Evolutionary conservation across 1,139 yeast genomes (phyloP).

Genomic region (Zygosaccharomyces pseudobailii): DNA sequence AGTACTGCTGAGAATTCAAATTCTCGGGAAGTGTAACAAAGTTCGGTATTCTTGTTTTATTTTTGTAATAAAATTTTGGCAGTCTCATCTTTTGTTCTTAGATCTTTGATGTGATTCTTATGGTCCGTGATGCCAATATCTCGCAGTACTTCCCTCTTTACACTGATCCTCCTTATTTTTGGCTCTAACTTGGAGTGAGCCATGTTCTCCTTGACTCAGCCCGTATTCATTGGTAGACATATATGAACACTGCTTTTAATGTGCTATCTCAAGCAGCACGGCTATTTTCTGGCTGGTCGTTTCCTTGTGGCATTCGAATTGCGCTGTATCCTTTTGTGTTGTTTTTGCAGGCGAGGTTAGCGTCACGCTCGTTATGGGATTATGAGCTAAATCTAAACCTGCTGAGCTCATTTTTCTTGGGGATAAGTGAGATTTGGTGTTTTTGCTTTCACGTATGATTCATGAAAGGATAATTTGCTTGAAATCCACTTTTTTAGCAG

Average conservation of each 20-base stretch:
- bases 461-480: neutral
- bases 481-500: neutral
- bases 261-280: neutral
- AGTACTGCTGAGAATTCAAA: neutral
- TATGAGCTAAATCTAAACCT: neutral
- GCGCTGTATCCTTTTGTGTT: neutral
- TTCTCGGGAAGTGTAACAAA: neutral
- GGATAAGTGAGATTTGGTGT: neutral
- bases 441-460: neutral
- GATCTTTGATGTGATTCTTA: neutral
- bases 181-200: neutral
- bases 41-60: neutral
- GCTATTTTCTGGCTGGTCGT: neutral
- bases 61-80: neutral
- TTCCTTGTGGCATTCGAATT: neutral
- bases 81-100: neutral
- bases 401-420: neutral
- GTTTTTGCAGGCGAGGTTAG: neutral
- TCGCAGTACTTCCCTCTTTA: neutral
- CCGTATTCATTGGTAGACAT: neutral
- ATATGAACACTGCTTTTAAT: neutral
- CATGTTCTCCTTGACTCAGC: neutral
- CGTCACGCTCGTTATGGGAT: neutral
- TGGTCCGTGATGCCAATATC: neutral
- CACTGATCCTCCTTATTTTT: neutral